Conservation (phyloP, 192 early-diverging fungal species). For the Podila verticillata region DNA sequence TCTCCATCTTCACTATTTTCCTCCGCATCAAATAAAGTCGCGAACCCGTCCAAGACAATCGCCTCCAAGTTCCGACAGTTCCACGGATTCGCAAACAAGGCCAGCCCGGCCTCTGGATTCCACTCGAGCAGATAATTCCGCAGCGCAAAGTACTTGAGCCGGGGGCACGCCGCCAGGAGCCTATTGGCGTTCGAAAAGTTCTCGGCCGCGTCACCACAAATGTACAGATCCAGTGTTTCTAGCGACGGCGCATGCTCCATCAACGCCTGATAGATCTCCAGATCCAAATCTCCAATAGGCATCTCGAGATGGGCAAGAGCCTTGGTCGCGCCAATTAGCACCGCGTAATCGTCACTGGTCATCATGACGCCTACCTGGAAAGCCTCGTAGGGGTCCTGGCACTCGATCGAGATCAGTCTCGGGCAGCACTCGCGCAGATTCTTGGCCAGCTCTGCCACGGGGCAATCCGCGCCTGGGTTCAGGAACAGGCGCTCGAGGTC, state of each 20-base stretch:
- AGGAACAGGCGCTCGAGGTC: background rate
- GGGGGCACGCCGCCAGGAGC: background rate
- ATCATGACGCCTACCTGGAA: background rate
- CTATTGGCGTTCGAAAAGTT: slow-evolving; percentile 7
- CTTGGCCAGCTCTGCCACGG: background rate
- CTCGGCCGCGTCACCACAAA: background rate
- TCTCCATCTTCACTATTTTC: too few relatives aligned
- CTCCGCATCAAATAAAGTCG: too few relatives aligned
- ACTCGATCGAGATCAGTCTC: background rate
- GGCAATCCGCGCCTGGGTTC: background rate
- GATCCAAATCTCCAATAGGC: background rate
- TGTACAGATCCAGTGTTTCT: slow-evolving; percentile 7
- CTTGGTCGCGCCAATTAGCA: background rate
- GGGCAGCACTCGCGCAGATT: background rate
- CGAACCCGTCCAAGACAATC: too few relatives aligned
- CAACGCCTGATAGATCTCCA: background rate
- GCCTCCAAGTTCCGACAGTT: background rate
- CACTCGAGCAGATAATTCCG: slow-evolving; percentile 2
- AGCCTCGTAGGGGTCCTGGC: background rate
- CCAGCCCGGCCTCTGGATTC: background rate
- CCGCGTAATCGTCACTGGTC: background rate
- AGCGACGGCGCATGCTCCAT: background rate
- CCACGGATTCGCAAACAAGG: background rate
- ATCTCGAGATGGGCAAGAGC: background rate
- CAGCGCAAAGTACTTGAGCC: slow-evolving; percentile 4